These are phyloP conservation scores for Neofusicoccum parvum DNA, from an alignment of 2,329 filamentous ascomycete species.

Conservation along the genomic window DNA sequence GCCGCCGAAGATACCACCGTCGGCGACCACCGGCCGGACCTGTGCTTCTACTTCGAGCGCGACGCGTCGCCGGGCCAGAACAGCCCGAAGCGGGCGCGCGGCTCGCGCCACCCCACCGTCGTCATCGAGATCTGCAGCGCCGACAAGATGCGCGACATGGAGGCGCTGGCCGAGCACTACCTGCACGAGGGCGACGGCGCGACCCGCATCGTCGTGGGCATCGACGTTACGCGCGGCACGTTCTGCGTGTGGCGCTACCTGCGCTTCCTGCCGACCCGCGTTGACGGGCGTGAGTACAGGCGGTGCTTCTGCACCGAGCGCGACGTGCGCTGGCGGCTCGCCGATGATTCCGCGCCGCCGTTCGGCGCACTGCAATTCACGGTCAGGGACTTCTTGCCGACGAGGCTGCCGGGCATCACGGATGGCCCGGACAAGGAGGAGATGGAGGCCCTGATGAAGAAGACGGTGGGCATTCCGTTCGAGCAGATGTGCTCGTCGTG, in stretches of 20 bases:
- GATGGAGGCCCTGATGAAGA: neutral
- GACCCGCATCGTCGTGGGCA: neutral
- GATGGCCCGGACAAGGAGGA: neutral
- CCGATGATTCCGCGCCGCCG: neutral
- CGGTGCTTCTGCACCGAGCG: neutral
- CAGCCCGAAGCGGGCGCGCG: neutral
- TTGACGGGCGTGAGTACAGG: neutral
- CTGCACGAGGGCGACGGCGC: neutral
- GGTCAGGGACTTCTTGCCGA: neutral
- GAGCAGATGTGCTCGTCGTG: neutral
- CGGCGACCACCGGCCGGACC: neutral
- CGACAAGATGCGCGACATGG: neutral
- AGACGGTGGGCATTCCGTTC: neutral
- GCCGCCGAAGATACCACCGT: neutral
- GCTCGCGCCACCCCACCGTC: neutral
- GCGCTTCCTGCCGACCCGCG: neutral
- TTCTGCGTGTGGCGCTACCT: neutral
- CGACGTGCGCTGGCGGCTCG: neutral
- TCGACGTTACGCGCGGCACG: neutral
- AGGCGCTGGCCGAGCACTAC: neutral
- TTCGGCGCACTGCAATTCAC: neutral
- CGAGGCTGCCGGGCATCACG: neutral
- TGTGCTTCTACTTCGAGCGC: neutral
- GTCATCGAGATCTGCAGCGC: slow-evolving; percentile 1
- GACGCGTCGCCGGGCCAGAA: neutral